Evolutionary conservation across 2,329 filamentous ascomycete genomes (phyloP).

Genomic region (Scedosporium apiospermum): DNA sequence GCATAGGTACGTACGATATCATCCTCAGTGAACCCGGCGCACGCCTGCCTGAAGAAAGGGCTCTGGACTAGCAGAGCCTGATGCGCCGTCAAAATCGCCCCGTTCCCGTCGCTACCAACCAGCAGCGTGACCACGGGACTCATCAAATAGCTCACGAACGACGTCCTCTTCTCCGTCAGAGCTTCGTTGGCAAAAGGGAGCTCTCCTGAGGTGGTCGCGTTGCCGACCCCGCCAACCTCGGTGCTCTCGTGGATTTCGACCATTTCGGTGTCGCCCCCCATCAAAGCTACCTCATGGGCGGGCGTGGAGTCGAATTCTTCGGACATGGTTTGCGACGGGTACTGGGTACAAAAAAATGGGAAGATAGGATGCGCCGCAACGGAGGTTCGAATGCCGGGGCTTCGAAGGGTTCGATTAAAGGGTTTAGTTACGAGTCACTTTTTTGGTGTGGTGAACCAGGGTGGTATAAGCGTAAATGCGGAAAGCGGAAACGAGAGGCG

Average conservation of each 20-base stretch:
- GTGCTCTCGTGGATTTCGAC: neutral
- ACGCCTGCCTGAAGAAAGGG: constrained; percentile 60
- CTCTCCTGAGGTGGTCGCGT: neutral
- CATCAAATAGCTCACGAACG: constrained; percentile 51
- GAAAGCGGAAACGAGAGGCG: too few species aligned
- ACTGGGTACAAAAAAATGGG: neutral
- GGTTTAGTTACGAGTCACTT: too few species aligned
- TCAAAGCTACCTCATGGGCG: neutral
- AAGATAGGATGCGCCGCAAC: neutral
- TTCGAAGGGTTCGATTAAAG: neutral
- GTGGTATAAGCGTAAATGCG: too few species aligned
- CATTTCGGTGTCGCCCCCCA: constrained; percentile 1
- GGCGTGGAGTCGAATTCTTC: neutral
- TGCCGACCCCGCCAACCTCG: neutral
- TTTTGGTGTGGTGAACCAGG: too few species aligned
- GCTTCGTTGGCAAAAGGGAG: neutral
- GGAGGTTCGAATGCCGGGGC: neutral
- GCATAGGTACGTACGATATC: constrained; percentile 40
- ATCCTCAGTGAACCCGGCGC: constrained; percentile 51
- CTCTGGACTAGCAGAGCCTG: constrained; percentile 66
- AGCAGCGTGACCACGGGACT: constrained; percentile 61
- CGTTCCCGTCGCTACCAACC: constrained; percentile 50
- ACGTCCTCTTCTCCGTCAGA: constrained; percentile 12
- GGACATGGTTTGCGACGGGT: neutral
- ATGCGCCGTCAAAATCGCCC: constrained; percentile 65